phyloP scores from a whole-genome alignment of 352 stramenopile genomes.

The Pythium utonaiense region DNA sequence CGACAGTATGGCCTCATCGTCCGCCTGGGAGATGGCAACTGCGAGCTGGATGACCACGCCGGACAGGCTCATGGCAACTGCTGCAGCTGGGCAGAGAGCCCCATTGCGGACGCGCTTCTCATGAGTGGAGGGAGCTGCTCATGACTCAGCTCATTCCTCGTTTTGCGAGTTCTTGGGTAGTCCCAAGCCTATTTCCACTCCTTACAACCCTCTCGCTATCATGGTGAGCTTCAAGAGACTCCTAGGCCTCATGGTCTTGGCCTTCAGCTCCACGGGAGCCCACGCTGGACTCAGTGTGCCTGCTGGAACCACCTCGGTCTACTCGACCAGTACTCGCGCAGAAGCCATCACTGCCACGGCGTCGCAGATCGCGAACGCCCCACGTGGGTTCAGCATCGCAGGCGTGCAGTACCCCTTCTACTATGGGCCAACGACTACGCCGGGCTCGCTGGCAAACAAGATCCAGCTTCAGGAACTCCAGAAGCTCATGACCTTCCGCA shows the following conservation, averaged over 20 bases:
- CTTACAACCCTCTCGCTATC: neutral
- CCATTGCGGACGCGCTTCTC: too few species aligned
- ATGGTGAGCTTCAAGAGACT: neutral
- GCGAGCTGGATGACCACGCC: too few species aligned
- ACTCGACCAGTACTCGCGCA: neutral
- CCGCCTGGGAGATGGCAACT: too few species aligned
- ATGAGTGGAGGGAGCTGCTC: too few species aligned
- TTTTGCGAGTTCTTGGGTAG: neutral
- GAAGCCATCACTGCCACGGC: conserved; percentile 22
- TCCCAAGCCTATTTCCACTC: neutral
- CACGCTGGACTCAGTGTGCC: neutral
- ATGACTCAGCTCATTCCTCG: neutral
- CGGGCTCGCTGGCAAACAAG: conserved; percentile 24
- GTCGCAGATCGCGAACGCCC: conserved; percentile 29
- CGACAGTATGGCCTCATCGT: too few species aligned
- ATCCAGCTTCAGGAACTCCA: conserved; percentile 27
- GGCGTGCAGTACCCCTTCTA: conserved; percentile 18
- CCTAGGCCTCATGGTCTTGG: neutral
- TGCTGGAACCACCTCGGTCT: neutral
- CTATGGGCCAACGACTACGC: conserved; percentile 4
- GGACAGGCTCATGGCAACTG: too few species aligned
- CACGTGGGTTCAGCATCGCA: conserved; percentile 26
- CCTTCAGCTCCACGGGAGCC: neutral
- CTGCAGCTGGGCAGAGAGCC: too few species aligned
- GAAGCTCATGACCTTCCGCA: conserved; percentile 23